These are phyloP conservation scores for Aspergillus haitiensis DNA, from an alignment of 495 filamentous ascomycete species.

Conservation along the genomic window DNA sequence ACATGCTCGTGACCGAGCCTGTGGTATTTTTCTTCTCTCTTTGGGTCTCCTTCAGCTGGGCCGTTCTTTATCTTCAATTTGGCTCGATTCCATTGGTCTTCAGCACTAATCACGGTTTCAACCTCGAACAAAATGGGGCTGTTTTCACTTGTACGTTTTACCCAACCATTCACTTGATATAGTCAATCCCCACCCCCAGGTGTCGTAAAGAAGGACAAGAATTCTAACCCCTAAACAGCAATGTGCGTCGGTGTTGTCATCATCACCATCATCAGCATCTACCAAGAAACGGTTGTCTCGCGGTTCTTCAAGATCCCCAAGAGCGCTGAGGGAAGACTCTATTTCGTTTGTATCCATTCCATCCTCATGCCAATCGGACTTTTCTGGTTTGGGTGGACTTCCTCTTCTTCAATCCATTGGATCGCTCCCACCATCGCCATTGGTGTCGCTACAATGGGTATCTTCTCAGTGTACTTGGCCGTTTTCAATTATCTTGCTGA, in stretches of 20 bases:
- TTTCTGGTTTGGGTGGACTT: constrained; percentile 82
- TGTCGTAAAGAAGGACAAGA: background rate
- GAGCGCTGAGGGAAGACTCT: constrained; percentile 76
- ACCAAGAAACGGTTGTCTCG: constrained; percentile 60
- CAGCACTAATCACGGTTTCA: constrained; percentile 65
- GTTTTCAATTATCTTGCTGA: constrained; percentile 96
- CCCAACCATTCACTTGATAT: too few relatives aligned
- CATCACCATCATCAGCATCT: constrained; percentile 71
- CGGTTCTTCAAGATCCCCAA: constrained; percentile 45
- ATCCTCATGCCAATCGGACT: constrained; percentile 70
- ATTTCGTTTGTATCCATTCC: constrained; percentile 76
- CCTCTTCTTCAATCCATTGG: constrained; percentile 67
- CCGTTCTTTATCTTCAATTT: constrained; percentile 82
- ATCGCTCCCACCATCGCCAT: constrained; percentile 73
- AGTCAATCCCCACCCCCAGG: background rate
- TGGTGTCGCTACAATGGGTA: constrained; percentile 77
- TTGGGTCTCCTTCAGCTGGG: constrained; percentile 91
- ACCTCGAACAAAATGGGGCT: constrained; percentile 62
- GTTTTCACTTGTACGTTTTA: constrained; percentile 61
- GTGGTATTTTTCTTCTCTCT: constrained; percentile 94
- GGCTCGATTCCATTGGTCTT: constrained; percentile 79
- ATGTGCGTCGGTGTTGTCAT: constrained; percentile 68
- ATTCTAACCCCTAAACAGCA: constrained; percentile 34
- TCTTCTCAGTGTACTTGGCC: constrained; percentile 84
- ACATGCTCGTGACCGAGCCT: constrained; percentile 83